Conservation (phyloP, 2,329 filamentous ascomycete species). For the Colletotrichum limetticola region DNA sequence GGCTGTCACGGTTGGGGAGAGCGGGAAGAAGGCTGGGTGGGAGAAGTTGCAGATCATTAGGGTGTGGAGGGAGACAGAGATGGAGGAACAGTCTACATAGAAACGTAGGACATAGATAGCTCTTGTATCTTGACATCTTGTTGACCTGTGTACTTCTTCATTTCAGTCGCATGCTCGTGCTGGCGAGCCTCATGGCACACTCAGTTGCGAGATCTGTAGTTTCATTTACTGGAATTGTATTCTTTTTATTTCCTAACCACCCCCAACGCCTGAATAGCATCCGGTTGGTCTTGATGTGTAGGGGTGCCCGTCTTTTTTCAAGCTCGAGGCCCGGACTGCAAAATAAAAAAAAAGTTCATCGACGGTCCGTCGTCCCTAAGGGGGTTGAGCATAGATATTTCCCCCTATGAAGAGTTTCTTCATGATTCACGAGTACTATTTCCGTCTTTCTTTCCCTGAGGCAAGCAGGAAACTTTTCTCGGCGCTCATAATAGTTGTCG, state of each 20-base stretch:
- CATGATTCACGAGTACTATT: not conserved
- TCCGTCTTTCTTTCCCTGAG: not conserved
- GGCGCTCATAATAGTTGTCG: not conserved
- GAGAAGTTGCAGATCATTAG: slow-evolving; percentile 91
- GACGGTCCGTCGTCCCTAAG: slow-evolving; percentile 15
- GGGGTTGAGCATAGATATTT: not conserved
- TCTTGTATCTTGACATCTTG: not conserved
- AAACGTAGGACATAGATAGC: not conserved
- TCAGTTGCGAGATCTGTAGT: not conserved
- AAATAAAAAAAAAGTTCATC: slow-evolving; percentile 10
- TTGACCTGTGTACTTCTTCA: not conserved
- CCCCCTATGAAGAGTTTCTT: not conserved
- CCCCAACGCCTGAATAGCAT: slow-evolving; percentile 31
- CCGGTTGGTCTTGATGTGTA: slow-evolving; percentile 30
- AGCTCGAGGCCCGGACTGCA: slow-evolving; percentile 4
- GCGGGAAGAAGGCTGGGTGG: slow-evolving; percentile 91
- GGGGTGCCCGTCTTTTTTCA: slow-evolving; percentile 7
- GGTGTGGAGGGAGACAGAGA: slow-evolving; percentile 74
- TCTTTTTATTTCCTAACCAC: slow-evolving; percentile 29
- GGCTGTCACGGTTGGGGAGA: slow-evolving; percentile 81
- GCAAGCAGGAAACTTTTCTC: not conserved
- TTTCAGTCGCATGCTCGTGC: not conserved
- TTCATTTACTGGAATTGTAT: slow-evolving; percentile 18
- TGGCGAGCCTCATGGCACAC: not conserved
- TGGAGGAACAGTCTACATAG: not conserved